Evolutionary conservation across 495 filamentous ascomycete genomes (phyloP).

Genomic region (Penicillium nucicola): DNA sequence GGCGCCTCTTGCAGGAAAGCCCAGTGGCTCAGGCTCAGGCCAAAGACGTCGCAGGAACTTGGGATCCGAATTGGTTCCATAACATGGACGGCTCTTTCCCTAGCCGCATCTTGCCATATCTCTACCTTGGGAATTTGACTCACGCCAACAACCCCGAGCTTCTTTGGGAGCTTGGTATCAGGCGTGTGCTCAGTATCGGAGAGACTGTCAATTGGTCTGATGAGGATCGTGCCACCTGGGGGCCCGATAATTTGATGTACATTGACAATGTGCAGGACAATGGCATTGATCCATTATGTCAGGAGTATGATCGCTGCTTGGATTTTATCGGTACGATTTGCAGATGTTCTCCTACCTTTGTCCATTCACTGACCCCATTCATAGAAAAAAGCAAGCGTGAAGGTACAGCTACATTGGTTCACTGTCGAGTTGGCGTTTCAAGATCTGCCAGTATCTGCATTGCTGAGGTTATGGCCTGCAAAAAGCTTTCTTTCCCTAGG

Average conservation of each 20-base stretch:
- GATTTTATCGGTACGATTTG: conserved; percentile 79
- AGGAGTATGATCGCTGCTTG: conserved; percentile 83
- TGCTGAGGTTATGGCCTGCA: conserved; percentile 87
- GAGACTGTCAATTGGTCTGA: conserved; percentile 80
- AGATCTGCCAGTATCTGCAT: conserved; percentile 97
- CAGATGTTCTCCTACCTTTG: not conserved
- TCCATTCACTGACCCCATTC: conserved; percentile 2
- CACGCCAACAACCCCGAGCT: conserved; percentile 93
- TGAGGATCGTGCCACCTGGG: conserved; percentile 64
- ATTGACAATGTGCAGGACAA: conserved; percentile 92
- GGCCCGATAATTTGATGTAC: conserved; percentile 68
- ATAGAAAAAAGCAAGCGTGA: conserved; percentile 72
- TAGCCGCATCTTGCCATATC: conserved; percentile 83
- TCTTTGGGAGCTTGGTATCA: conserved; percentile 74
- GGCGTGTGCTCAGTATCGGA: conserved; percentile 88
- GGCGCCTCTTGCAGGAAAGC: conserved; percentile 61
- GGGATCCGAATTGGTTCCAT: conserved; percentile 74
- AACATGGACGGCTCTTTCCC: conserved; percentile 89
- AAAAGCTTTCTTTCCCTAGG: conserved; percentile 78
- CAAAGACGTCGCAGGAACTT: conserved; percentile 25
- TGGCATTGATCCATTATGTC: conserved; percentile 85
- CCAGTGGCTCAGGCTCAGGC: conserved; percentile 25
- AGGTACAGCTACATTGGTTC: conserved; percentile 84
- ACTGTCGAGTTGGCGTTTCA: conserved; percentile 95
- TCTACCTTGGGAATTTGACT: conserved; percentile 89